Percentiles rank a stretch among this genome's conserved stretches.
phyloP scores from a whole-genome alignment of 257 asterid genomes.

The Lycium barbarum region DNA sequence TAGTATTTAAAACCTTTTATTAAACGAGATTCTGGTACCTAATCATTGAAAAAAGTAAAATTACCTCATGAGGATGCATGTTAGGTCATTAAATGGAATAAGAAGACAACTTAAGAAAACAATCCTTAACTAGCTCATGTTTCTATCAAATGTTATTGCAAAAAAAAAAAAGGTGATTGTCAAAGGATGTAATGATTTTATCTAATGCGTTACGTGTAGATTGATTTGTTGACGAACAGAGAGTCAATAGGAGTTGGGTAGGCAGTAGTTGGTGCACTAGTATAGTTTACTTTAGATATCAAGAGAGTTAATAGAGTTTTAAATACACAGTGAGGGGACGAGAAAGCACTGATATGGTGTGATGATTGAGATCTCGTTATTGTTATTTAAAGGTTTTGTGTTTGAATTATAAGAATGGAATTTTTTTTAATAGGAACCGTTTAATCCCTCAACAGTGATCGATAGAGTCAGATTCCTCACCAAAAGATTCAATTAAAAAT shows the following conservation, averaged over 20 bases:
- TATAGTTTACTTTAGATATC: background rate
- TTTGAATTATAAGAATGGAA: background rate
- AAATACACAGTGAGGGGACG: too few relatives aligned
- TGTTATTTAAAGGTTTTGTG: background rate
- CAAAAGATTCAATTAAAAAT: background rate
- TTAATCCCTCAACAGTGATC: background rate
- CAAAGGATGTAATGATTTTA: slow-evolving; percentile 25
- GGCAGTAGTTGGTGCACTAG: slow-evolving; percentile 27
- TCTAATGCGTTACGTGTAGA: slow-evolving; percentile 33
- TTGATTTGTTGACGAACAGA: slow-evolving; percentile 17
- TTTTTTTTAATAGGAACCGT: background rate
- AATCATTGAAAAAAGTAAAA: background rate
- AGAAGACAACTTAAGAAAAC: background rate
- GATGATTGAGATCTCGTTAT: too few relatives aligned
- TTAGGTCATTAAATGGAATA: background rate
- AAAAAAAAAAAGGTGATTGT: background rate
- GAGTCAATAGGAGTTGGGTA: slow-evolving; percentile 19
- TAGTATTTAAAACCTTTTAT: background rate
- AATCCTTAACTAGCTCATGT: background rate
- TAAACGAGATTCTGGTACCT: background rate
- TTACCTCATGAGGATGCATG: background rate
- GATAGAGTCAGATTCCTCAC: background rate
- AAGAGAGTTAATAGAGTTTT: background rate
- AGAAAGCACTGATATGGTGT: too few relatives aligned
- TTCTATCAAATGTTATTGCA: background rate